These are phyloP conservation scores for Nepenthes mirabilis DNA, from an alignment of 148 eudicot species.

Conservation along the genomic window DNA sequence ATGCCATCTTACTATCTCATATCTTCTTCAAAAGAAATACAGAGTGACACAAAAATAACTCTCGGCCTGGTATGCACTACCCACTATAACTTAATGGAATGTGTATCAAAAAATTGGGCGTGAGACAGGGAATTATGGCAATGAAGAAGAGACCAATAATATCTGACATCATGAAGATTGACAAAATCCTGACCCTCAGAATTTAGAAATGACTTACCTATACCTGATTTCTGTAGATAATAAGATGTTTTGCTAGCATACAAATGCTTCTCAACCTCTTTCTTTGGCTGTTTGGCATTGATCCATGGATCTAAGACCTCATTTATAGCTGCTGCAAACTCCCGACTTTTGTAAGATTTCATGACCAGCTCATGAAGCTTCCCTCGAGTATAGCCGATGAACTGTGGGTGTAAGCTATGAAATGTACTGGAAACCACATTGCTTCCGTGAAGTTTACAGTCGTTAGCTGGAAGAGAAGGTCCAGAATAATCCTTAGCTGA, in stretches of 20 bases:
- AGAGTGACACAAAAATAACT: too few species aligned
- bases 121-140: too few species aligned
- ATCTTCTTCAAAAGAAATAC: too few species aligned
- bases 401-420: slow-evolving; percentile 75
- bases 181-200: not conserved
- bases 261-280: slow-evolving; percentile 68
- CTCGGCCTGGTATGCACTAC: too few species aligned
- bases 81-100: too few species aligned
- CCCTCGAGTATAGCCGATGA: slow-evolving; percentile 85
- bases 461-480: slow-evolving; percentile 17
- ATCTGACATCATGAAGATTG: not conserved
- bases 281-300: slow-evolving; percentile 69
- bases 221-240: slow-evolving; percentile 27
- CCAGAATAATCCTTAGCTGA: slow-evolving; percentile 21
- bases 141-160: too few species aligned
- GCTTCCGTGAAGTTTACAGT: slow-evolving; percentile 9
- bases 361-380: slow-evolving; percentile 94
- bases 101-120: too few species aligned
- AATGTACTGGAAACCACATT: slow-evolving; percentile 30
- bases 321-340: slow-evolving; percentile 90
- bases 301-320: slow-evolving; percentile 97
- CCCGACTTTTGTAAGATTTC: slow-evolving; percentile 89
- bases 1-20: too few species aligned
- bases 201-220: slow-evolving; percentile 6
- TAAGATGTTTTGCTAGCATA: slow-evolving; percentile 15